Evolutionary conservation across 768 basidiomycete genomes (phyloP).

Genomic region (Exidia glandulosa): DNA sequence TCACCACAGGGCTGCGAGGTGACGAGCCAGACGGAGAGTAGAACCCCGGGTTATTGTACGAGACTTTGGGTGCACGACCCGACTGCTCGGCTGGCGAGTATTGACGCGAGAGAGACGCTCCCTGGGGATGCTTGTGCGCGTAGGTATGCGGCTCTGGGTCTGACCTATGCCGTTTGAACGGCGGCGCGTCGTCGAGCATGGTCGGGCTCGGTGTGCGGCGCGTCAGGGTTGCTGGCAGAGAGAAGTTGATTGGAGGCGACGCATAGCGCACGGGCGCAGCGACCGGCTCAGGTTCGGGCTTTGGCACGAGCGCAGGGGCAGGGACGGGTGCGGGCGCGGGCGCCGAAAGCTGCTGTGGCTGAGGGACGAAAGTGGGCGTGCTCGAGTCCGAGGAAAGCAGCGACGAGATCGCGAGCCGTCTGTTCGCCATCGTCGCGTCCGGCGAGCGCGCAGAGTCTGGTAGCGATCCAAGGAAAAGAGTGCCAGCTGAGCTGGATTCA

Average conservation of each 20-base stretch:
- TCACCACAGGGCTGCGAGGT: background rate
- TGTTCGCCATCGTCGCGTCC: constrained; percentile 39
- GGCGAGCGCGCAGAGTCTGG: background rate
- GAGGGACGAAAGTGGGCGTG: constrained; percentile 5
- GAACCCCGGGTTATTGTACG: background rate
- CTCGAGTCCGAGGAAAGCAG: constrained; percentile 41
- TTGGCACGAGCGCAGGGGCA: background rate
- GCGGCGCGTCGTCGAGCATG: background rate
- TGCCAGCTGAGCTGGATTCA: too few species aligned
- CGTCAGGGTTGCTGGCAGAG: constrained; percentile 3
- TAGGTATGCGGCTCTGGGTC: background rate
- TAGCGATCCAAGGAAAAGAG: background rate
- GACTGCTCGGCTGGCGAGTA: too few species aligned
- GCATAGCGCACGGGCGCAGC: background rate
- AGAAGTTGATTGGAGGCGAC: constrained; percentile 1
- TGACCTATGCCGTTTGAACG: background rate
- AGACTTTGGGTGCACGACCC: too few species aligned
- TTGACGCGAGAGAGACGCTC: too few species aligned
- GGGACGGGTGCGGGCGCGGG: background rate
- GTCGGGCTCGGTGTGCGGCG: background rate
- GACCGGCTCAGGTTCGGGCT: background rate
- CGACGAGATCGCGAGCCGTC: constrained; percentile 66
- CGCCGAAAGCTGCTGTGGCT: constrained; percentile 14
- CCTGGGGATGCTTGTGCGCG: too few species aligned
- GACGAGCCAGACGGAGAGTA: background rate